Evolutionary conservation across 108 stramenopile genomes (phyloP).

Genomic region (Ochromonas danica): DNA sequence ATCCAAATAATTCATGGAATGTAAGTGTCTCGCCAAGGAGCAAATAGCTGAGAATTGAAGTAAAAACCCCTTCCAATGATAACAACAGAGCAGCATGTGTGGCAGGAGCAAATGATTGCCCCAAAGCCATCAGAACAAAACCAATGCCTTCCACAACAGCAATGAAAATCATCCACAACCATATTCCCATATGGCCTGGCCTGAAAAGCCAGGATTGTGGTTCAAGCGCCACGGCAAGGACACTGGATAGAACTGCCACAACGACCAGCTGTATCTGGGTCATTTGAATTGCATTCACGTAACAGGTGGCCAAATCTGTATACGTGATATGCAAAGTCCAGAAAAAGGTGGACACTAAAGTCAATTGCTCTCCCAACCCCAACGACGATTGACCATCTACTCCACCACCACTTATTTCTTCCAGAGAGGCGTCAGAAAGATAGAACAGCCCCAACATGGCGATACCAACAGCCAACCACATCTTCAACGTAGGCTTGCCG

Average conservation of each 20-base stretch:
- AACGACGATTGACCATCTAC: too few species aligned
- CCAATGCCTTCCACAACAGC: conserved; percentile 3
- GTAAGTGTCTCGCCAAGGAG: not conserved
- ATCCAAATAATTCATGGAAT: not conserved
- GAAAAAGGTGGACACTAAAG: conserved; percentile 2
- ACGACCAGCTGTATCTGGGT: not conserved
- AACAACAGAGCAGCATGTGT: conserved; percentile 6
- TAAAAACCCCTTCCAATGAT: not conserved
- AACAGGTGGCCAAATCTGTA: not conserved
- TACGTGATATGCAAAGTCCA: conserved; percentile 22
- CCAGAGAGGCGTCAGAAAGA: not conserved
- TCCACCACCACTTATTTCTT: not conserved
- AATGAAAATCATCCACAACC: conserved; percentile 2
- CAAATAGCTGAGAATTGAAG: not conserved
- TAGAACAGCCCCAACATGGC: not conserved
- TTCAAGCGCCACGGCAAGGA: not conserved
- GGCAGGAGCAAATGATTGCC: not conserved
- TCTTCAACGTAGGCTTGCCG: not conserved
- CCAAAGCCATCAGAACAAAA: conserved; percentile 10
- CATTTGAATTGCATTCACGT: not conserved
- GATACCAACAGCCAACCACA: conserved; percentile 5
- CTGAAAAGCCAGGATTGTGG: not conserved
- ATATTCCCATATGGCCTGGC: too few species aligned
- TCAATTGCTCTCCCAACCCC: not conserved
- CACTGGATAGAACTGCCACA: not conserved